Evolutionary conservation across 352 stramenopile species (phyloP), one percentile per base, ranked within the genome.

Genomic region (Phytophthora aleatoria): DNA sequence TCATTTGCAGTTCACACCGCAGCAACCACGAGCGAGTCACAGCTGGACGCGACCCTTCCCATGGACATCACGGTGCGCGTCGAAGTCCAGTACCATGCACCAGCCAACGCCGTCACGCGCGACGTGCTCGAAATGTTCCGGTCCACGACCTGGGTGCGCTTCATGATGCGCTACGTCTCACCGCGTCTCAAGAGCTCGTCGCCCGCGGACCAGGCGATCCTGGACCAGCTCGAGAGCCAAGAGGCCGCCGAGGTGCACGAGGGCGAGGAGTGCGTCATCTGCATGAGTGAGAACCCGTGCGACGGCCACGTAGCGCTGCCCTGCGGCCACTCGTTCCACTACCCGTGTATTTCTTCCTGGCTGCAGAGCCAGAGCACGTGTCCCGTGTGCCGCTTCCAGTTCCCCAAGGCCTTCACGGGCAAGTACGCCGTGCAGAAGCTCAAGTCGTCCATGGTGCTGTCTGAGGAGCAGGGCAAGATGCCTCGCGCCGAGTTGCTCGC

Each of bases 311-410:
- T 92, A 36, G 69, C 73, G n/a, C 74, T 98, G 27, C 91, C 93
- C 6, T 99, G 95, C 61, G 74, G 79, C 36, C 95, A 99, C 76
- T 70, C 85, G 10, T 98, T 98, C 75, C 95, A 99, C 74, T 80
- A 87, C 49, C 81, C 89, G 43, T 99, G 96, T 73, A 85, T 99
- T 54, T 73, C 87, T 50, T 89, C 85, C 7, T 99, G 96, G 95
- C 85, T 97, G 26, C 64, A 90, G 31, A 91, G 82, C 64, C 90
- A 97, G 60, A 85, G 79, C 57, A 95, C 90, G 52, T 99, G 96
- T 71, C 94, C 94, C n/a, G 85, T 97, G 41, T 99, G 96, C 65
- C 96, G 96, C 63, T 90, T 91, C 65, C 90, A 97, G 76, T 89
- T 97, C 60, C 73, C 66, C 49, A 86, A 88, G 63, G 80, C 80